These are phyloP conservation scores for Oryza nivara DNA, from an alignment of 176 grass and related monocot species.

Conservation along the genomic window DNA sequence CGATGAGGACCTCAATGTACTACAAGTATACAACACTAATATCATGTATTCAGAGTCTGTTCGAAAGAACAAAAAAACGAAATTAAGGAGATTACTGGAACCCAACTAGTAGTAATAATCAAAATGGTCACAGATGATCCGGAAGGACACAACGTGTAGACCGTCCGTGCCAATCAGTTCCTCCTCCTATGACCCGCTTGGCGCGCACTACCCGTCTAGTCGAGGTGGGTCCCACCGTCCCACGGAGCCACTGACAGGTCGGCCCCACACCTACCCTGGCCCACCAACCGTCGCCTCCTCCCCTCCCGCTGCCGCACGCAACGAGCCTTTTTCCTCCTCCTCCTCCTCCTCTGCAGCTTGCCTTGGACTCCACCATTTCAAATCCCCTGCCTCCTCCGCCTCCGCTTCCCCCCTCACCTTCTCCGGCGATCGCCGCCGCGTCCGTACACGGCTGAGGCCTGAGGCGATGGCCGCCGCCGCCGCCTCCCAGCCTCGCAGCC, in stretches of 20 bases:
- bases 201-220: background rate
- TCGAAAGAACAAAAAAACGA: too few relatives aligned
- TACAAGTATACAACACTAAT: too few relatives aligned
- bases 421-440: conserved; percentile 7
- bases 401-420: background rate
- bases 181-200: background rate
- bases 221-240: background rate
- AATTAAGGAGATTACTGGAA: too few relatives aligned
- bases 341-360: background rate
- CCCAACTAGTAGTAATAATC: too few relatives aligned
- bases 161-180: background rate
- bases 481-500: conserved; percentile 1
- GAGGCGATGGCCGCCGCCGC: background rate
- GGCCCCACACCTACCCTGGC: background rate
- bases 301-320: background rate
- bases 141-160: too few relatives aligned
- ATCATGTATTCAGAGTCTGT: too few relatives aligned
- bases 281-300: conserved; percentile 3
- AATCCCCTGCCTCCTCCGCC: background rate
- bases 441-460: background rate
- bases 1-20: too few relatives aligned
- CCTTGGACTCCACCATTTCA: conserved; percentile 43
- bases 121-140: background rate
- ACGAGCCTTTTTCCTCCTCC: background rate
- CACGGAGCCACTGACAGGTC: background rate